Base-by-base conservation (phyloP, 148 eudicot genomes). In the Camellia granthamiana region DNA sequence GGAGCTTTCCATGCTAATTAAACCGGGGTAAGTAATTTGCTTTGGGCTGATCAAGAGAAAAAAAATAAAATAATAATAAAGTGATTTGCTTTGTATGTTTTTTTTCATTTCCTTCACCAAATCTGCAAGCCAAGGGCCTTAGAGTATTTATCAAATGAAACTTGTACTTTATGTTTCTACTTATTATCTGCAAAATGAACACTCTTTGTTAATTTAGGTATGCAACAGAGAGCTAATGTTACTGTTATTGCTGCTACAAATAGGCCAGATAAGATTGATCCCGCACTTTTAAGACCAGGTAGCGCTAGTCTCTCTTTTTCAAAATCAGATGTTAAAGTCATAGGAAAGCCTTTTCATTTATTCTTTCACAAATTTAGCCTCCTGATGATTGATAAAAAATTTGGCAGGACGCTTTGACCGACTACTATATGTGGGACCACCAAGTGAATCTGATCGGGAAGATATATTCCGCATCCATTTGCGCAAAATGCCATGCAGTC, bases 241-340 rank as follows among this genome's bases (percentile, higher is more conserved):
- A 96, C 93, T 77, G 97, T 96, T 71, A 87, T 96, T 89, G 99
- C 98, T 79, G 99, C 99, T 5, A 96, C 99, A 76, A 96, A 96
- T 83, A 90, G 99, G 46, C 98, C 98, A 44, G 99, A 96, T 89
- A 92, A 93, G 83, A 96, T 96, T 79, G 99, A 96, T 83, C 84
- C 98, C 65, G 98, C 99, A 62, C 98, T 96, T 88, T 88, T 93
- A 71, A 89, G 99, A 86, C 98, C 99, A 87, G 99, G 99, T 96
- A 77, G 59, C 72, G 78, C 41, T 9, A 10, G 16, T 16, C 59
- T 69, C 70, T 46, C 65, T 75, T 62, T 70, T 10, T 13, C 67
- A 21, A 21, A 41, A 46, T 62, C 59, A 30, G 12, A 38, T 71
- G 23, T 54, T 68, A 67, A 14, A 43, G 18, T 38, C 77, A 30